These are phyloP conservation scores for Aspergillus carlsbadensis DNA, from an alignment of 495 filamentous ascomycete genomes.

Conservation along the genomic window DNA sequence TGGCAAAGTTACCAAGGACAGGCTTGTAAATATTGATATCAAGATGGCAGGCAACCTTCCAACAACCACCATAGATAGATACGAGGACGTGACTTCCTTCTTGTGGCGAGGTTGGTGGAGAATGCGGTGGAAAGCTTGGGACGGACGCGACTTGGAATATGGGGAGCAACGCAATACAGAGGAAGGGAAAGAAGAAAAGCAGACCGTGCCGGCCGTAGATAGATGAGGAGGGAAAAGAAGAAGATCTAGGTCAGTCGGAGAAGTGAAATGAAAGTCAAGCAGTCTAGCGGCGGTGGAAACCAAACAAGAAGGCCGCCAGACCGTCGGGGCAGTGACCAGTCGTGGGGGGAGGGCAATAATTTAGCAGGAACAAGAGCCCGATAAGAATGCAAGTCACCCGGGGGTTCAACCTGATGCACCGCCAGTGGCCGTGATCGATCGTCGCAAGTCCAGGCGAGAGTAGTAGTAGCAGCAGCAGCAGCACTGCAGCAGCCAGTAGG, in stretches of 20 bases:
- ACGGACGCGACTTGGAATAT: neutral
- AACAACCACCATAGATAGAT: constrained; percentile 12
- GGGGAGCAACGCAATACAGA: neutral
- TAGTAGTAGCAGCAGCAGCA: no score
- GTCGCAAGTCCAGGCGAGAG: neutral
- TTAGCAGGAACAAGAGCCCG: constrained; percentile 8
- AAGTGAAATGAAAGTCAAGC: constrained; percentile 18
- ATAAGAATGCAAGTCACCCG: constrained; percentile 19
- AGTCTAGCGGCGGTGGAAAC: constrained; percentile 22
- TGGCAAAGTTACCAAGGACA: no score
- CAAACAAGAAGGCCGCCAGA: constrained; percentile 18
- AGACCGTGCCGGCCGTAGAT: constrained; percentile 9
- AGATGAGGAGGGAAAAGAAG: constrained; percentile 24
- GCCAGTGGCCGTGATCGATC: constrained; percentile 9
- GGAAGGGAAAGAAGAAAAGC: constrained; percentile 7
- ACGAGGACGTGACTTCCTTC: constrained; percentile 6
- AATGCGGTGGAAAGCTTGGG: neutral
- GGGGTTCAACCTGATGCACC: neutral
- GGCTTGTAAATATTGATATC: no score
- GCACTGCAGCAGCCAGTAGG: no score
- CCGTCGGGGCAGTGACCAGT: constrained; percentile 13
- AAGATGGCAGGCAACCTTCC: constrained; percentile 19
- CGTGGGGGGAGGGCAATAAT: constrained; percentile 20
- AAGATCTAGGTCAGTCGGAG: constrained; percentile 18
- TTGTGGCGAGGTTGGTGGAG: constrained; percentile 8